Evolutionary conservation across 306 rosid species (phyloP).

Genomic region (Ziziphus jujuba): DNA sequence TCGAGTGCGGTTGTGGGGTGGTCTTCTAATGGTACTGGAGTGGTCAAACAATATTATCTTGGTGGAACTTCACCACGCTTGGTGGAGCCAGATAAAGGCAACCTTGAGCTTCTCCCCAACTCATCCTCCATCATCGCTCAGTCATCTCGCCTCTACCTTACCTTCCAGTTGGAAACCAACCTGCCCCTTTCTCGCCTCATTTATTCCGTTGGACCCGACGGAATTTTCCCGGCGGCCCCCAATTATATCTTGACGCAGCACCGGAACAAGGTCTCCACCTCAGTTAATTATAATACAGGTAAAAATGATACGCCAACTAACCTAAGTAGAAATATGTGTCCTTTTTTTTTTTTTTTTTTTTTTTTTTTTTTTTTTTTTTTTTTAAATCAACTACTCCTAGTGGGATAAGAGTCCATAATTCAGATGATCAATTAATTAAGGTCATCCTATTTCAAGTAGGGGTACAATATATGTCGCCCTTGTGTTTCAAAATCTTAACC

Average conservation of each 20-base stretch:
- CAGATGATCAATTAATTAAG: too few species aligned
- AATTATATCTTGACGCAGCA: constrained; percentile 45
- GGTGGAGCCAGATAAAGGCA: constrained; percentile 57
- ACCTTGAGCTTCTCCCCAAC: constrained; percentile 36
- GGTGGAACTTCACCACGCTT: constrained; percentile 46
- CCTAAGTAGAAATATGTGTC: neutral
- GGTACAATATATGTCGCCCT: too few species aligned
- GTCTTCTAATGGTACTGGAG: constrained; percentile 39
- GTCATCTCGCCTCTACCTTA: constrained; percentile 44
- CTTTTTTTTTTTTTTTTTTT: neutral
- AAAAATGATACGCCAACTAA: neutral
- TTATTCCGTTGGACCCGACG: constrained; percentile 53
- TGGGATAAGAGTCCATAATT: too few species aligned
- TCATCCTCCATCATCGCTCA: constrained; percentile 50
- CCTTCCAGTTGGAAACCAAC: constrained; percentile 48
- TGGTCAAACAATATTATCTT: constrained; percentile 50
- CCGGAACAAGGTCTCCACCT: constrained; percentile 40
- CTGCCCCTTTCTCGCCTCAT: constrained; percentile 42
- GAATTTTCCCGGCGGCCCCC: constrained; percentile 49
- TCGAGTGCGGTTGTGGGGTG: constrained; percentile 86
- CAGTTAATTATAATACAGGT: constrained; percentile 61
- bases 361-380: too few species aligned
- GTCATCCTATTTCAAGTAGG: too few species aligned
- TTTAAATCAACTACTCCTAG: too few species aligned
- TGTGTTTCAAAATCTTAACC: too few species aligned